Conservation (phyloP, 108 stramenopile species). For the Ochromonas danica region DNA sequence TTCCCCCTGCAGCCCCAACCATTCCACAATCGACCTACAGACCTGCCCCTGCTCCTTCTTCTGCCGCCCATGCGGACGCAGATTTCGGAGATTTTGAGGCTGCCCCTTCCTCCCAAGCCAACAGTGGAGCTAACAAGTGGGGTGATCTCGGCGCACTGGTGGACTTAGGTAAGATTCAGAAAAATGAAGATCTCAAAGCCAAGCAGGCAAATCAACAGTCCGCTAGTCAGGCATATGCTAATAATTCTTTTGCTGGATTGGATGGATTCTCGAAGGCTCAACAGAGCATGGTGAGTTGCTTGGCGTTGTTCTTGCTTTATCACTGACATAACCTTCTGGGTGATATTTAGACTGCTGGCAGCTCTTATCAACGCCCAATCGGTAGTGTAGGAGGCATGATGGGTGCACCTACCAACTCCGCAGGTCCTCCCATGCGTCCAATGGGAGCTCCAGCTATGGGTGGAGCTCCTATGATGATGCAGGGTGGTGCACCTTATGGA, state of each 20-base stretch:
- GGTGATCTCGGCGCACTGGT: constrained; percentile 11
- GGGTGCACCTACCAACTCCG: background rate
- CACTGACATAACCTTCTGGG: background rate
- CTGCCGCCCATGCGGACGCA: background rate
- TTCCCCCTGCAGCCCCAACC: too few species aligned
- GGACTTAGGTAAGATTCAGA: background rate
- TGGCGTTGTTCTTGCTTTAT: too few species aligned
- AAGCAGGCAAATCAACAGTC: background rate
- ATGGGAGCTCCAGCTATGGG: constrained; percentile 5
- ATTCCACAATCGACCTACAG: background rate
- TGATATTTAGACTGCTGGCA: background rate
- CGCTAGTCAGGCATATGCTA: background rate
- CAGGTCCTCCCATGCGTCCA: background rate
- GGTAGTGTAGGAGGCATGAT: background rate
- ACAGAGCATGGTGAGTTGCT: constrained; percentile 25
- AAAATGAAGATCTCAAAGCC: constrained; percentile 19
- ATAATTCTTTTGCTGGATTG: constrained; percentile 33
- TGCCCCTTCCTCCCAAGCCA: background rate
- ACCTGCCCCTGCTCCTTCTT: background rate
- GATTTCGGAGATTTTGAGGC: constrained; percentile 36
- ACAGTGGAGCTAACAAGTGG: constrained; percentile 3
- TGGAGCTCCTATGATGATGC: background rate
- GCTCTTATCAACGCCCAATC: background rate
- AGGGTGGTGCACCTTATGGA: background rate
- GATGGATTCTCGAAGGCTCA: constrained; percentile 37